A percentile compares a stretch with the other conserved stretches of the same genome.
phyloP scores from a whole-genome alignment of 2,329 filamentous ascomycete genomes.

The Tothia fuscella region DNA sequence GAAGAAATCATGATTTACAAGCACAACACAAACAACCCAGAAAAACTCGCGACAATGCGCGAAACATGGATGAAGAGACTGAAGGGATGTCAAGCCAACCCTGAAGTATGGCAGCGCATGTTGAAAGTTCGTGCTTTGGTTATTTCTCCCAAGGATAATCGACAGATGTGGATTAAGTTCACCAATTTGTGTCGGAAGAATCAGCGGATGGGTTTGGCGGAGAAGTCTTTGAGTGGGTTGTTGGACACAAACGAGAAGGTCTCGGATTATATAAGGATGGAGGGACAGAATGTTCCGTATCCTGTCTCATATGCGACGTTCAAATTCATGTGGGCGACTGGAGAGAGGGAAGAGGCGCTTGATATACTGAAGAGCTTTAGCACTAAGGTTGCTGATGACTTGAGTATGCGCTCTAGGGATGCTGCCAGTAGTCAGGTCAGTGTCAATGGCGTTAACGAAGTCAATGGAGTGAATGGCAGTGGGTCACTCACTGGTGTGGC shows the following conservation, averaged over 20 bases:
- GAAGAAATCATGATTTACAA: constrained; percentile 99
- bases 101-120: constrained; percentile 98
- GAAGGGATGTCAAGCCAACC: constrained; percentile 89
- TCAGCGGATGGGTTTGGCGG: constrained; percentile 82
- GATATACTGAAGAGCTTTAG: constrained; percentile 52
- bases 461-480: constrained; percentile 35
- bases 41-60: constrained; percentile 83
- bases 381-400: constrained; percentile 45
- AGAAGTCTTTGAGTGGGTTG: constrained; percentile 88
- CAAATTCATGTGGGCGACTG: constrained; percentile 91
- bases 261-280: constrained; percentile 31
- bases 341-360: constrained; percentile 51
- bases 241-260: constrained; percentile 58
- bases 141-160: constrained; percentile 81
- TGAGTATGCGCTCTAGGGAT: constrained; percentile 29
- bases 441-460: constrained; percentile 29
- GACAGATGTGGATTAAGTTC: constrained; percentile 99
- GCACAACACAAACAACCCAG: constrained; percentile 64
- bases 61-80: constrained; percentile 92
- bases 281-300: constrained; percentile 44
- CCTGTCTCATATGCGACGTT: constrained; percentile 92
- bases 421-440: not conserved
- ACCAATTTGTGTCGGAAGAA: constrained; percentile 97
- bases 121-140: constrained; percentile 87
- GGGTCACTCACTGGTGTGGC: constrained; percentile 15